phyloP scores from a whole-genome alignment of 2,329 filamentous ascomycete genomes.

The Aspergillus luchuensis region DNA sequence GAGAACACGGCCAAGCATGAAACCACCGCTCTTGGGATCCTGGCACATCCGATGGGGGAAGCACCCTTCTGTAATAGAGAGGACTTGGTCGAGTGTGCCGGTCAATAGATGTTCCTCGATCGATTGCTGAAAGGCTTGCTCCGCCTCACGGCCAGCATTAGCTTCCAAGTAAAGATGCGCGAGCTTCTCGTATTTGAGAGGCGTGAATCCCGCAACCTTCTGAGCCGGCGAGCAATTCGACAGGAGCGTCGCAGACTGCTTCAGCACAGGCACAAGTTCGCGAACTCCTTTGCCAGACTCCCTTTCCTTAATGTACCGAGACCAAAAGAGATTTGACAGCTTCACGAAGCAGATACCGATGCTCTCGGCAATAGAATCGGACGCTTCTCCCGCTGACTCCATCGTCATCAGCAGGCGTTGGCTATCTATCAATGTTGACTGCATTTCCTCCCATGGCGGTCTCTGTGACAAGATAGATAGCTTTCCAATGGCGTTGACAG shows the following conservation, averaged over 20 bases:
- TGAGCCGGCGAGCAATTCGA: slow-evolving; percentile 37
- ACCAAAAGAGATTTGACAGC: slow-evolving; percentile 52
- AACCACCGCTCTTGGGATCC: slow-evolving; percentile 38
- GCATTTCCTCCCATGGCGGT: slow-evolving; percentile 42
- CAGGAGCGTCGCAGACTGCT: slow-evolving; percentile 45
- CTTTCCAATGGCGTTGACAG: slow-evolving; percentile 42
- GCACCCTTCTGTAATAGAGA: slow-evolving; percentile 27
- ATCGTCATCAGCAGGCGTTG: slow-evolving; percentile 39
- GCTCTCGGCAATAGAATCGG: slow-evolving; percentile 24
- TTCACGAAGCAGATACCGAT: slow-evolving; percentile 38
- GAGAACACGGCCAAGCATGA: slow-evolving; percentile 42
- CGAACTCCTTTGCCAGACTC: slow-evolving; percentile 36
- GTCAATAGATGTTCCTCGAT: slow-evolving; percentile 44
- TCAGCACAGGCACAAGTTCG: slow-evolving; percentile 42
- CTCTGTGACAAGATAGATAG: slow-evolving; percentile 39
- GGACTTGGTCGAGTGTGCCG: slow-evolving; percentile 38
- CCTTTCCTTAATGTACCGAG: slow-evolving; percentile 47
- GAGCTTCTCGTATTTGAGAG: slow-evolving; percentile 49
- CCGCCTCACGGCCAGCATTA: slow-evolving; percentile 38
- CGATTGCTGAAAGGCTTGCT: slow-evolving; percentile 41
- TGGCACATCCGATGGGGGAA: slow-evolving; percentile 34
- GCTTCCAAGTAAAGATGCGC: slow-evolving; percentile 44
- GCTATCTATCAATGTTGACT: slow-evolving; percentile 40
- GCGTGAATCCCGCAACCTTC: slow-evolving; percentile 41
- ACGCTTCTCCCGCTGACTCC: slow-evolving; percentile 16